Evolutionary conservation across 1,139 yeast species (phyloP).

Genomic region (Scheffersomyces illinoinensis): DNA sequence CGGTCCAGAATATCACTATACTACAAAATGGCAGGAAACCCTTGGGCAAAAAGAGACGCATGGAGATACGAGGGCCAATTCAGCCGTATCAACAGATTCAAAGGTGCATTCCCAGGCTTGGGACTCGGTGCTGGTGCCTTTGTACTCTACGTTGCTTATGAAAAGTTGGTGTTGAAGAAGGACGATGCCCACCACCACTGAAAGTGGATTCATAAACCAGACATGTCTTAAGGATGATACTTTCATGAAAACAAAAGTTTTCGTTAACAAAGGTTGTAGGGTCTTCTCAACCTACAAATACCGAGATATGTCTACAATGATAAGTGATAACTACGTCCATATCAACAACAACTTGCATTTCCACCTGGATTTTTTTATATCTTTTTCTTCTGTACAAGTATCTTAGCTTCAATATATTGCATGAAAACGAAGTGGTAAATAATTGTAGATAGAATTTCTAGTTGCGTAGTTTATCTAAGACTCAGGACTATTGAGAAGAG

Average conservation of each 20-base stretch:
- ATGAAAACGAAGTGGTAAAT: neutral
- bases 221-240: neutral
- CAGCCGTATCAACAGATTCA: constrained; percentile 68
- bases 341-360: neutral
- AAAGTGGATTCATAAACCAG: neutral
- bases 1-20: neutral
- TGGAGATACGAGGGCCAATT: constrained; percentile 90
- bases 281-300: too few species aligned
- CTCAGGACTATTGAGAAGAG: neutral
- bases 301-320: neutral
- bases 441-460: neutral
- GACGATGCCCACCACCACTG: constrained; percentile 19
- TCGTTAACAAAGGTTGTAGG: too few species aligned
- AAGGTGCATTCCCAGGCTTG: constrained; percentile 79
- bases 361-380: neutral
- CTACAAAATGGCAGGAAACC: constrained; percentile 21
- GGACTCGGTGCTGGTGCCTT: constrained; percentile 82
- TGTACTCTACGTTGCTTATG: constrained; percentile 63
- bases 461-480: neutral
- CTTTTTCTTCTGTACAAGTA: neutral
- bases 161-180: constrained; percentile 47
- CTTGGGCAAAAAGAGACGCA: constrained; percentile 75
- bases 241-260: neutral
- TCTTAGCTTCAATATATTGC: neutral
- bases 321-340: neutral